Evolutionary conservation across 257 asterid species (phyloP).

Genomic region (Nicotiana attenuata): DNA sequence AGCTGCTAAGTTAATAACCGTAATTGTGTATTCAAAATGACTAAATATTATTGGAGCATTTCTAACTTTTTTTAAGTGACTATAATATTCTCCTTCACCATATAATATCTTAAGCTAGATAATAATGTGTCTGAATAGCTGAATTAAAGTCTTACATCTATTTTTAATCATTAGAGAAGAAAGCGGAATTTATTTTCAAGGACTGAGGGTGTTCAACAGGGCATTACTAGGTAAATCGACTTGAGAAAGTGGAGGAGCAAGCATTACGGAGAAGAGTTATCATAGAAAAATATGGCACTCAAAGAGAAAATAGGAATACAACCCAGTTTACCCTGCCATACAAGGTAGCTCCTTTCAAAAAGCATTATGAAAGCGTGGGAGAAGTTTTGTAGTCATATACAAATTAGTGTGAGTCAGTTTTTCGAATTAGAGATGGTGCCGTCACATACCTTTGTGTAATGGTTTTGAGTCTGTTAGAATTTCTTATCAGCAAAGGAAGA

Average conservation of each 20-base stretch:
- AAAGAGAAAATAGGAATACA: neutral
- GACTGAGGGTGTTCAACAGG: neutral
- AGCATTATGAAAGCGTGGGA: neutral
- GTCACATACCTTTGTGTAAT: neutral
- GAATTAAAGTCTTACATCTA: neutral
- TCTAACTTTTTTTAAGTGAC: neutral
- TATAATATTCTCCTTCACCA: conserved; percentile 2
- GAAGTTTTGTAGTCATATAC: neutral
- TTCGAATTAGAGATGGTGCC: neutral
- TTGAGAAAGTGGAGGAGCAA: neutral
- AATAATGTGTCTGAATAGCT: neutral
- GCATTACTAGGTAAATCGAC: neutral
- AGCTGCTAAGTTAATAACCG: neutral
- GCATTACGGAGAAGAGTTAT: neutral
- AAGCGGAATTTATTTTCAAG: neutral
- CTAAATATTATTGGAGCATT: neutral
- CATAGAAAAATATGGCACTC: neutral
- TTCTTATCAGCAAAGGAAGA: neutral
- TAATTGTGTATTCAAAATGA: neutral
- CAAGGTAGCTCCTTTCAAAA: neutral
- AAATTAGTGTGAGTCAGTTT: neutral
- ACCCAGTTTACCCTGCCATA: neutral
- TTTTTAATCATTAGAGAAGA: neutral
- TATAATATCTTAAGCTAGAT: neutral
- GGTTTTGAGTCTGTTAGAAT: neutral